A percentile compares a stretch with the other conserved stretches of the same genome.
These are phyloP conservation scores for Myxozyma mucilagina DNA, from an alignment of 805 yeast species.

Conservation along the genomic window DNA sequence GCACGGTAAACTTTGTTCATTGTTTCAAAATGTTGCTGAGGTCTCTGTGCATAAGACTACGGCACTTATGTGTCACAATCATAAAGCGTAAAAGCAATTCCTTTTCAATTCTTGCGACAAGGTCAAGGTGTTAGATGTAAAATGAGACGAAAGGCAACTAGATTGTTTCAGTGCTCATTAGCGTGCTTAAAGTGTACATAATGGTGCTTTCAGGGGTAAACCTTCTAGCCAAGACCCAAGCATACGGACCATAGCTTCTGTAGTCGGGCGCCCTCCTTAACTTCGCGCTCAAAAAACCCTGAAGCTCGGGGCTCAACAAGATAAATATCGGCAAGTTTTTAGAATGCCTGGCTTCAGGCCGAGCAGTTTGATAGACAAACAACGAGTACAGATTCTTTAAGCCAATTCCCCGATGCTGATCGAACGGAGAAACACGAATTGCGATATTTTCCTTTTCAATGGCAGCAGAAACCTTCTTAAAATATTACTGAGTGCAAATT, in stretches of 20 bases:
- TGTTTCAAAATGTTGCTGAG: no score
- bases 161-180: conserved; percentile 9
- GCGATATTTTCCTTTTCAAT: conserved; percentile 50
- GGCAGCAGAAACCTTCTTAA: conserved; percentile 52
- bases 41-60: no score
- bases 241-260: conserved; percentile 24
- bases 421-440: conserved; percentile 46
- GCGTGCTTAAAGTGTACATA: conserved; percentile 13
- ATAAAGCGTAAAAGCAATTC: conserved; percentile 48
- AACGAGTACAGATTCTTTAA: conserved; percentile 42
- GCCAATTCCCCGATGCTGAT: conserved; percentile 37
- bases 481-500: conserved; percentile 55
- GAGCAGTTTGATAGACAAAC: conserved; percentile 45
- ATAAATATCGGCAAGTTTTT: conserved; percentile 46
- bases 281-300: conserved; percentile 25
- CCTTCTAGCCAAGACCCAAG: conserved; percentile 32
- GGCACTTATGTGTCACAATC: conserved; percentile 50
- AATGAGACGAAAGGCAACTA: conserved; percentile 50
- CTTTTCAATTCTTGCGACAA: conserved; percentile 47
- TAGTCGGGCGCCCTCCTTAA: conserved; percentile 8
- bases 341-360: conserved; percentile 45
- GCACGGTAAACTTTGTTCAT: no score
- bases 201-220: conserved; percentile 27
- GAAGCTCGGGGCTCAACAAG: conserved; percentile 51
- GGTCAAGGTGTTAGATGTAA: conserved; percentile 59